These are phyloP conservation scores for Niebla homalea DNA, from an alignment of 495 filamentous ascomycete genomes.

Conservation along the genomic window DNA sequence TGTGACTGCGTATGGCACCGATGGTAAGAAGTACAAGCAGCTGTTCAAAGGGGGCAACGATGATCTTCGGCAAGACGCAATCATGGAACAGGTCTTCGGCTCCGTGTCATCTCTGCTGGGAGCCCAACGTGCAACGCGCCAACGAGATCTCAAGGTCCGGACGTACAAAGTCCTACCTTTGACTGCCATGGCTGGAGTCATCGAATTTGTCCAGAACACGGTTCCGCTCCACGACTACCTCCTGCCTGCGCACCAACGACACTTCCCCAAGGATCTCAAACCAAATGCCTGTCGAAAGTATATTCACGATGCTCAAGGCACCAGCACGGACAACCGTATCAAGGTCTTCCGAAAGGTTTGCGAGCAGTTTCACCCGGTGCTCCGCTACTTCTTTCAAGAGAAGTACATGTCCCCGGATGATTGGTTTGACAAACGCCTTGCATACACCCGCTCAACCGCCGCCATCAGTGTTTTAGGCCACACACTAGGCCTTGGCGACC, in stretches of 20 bases:
- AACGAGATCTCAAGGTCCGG: slow-evolving; percentile 74
- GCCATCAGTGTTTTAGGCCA: slow-evolving; percentile 92
- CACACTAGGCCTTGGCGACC: slow-evolving; percentile 86
- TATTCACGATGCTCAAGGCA: slow-evolving; percentile 56
- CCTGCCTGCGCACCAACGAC: slow-evolving; percentile 75
- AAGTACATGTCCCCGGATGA: slow-evolving; percentile 87
- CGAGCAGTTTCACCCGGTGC: slow-evolving; percentile 78
- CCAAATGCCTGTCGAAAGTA: slow-evolving; percentile 58
- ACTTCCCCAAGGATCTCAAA: slow-evolving; percentile 77
- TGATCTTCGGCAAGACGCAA: slow-evolving; percentile 95
- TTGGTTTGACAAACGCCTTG: slow-evolving; percentile 77
- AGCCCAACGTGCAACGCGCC: slow-evolving; percentile 70
- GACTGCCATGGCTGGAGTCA: slow-evolving; percentile 71
- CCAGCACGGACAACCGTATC: slow-evolving; percentile 56
- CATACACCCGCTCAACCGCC: slow-evolving; percentile 84
- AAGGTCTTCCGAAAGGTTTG: slow-evolving; percentile 58
- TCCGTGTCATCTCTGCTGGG: slow-evolving; percentile 84
- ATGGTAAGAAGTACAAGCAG: slow-evolving; percentile 73
- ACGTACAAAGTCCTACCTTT: slow-evolving; percentile 95
- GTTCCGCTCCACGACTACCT: slow-evolving; percentile 81
- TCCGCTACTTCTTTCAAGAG: slow-evolving; percentile 95
- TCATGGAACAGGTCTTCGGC: slow-evolving; percentile 99
- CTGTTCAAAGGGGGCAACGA: slow-evolving; percentile 89
- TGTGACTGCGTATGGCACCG: slow-evolving; percentile 58
- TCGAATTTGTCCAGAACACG: slow-evolving; percentile 91